Base-by-base conservation (phyloP, 225 moss, liverwort and hornwort species). In the Polytrichum formosum region DNA sequence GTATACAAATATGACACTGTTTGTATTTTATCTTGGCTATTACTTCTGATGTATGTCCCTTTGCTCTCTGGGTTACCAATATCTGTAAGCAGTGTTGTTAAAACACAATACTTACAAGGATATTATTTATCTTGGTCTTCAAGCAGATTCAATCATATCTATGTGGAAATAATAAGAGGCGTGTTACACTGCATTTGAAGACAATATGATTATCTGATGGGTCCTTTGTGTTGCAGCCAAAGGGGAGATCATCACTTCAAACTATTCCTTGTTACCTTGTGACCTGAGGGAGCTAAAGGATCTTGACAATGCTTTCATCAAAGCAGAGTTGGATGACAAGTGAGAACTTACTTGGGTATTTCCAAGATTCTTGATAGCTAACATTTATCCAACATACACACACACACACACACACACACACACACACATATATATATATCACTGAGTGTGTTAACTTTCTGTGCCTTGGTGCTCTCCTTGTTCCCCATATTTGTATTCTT, bases 271-370 rank as follows among this genome's bases (percentile, higher is more conserved):
- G 54, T 63, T 97, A 70, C 80, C 96, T 64, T 91, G 87, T 81
- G 96, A 97, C 70, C 79, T 97, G 82, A 87, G 92, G 65, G 76
- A 79, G 64, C 63, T 81, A 63, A 85, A 82, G 65, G 89, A 82
- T 28, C 65, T 93, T 55, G 90, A 94, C 75, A 65, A 55, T 26
- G 86, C 76, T 53, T 88, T 93, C 46, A 72, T 76, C 81, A 82
- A 79, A 76, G 82, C 93, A 67, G 83, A 87, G 62, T 83, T 97
- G 72, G 90, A 97, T 88, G 67, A 87, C 62, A 91, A 89, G 96
- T 95, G 76, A 71, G 85, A 69, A 54, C 73, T 84, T 81, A 71
- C 69, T 87, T 65, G 60, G 70, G 65, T 71, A 67, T 73, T 73
- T 28, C 64, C 65, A 71, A 80, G 80, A 72, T 76, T 78, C 72